Conservation (phyloP, 768 basidiomycete species). For the Mycena chlorophos region DNA sequence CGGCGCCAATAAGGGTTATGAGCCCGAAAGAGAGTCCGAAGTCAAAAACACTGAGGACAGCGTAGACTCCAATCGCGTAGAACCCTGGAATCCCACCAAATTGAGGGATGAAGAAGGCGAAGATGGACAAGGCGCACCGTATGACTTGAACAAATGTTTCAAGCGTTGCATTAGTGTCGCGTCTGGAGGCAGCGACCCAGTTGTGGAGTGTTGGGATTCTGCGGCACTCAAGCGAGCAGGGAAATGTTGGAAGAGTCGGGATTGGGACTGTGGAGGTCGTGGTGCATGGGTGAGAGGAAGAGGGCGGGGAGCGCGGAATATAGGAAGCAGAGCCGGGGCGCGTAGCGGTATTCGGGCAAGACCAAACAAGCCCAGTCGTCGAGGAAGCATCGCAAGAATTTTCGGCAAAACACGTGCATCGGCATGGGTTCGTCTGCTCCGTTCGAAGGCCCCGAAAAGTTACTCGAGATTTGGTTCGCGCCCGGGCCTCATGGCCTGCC, state of each 20-base stretch:
- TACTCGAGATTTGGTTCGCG: slow-evolving; percentile 97
- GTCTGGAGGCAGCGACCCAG: slow-evolving; percentile 43
- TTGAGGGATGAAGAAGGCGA: too few relatives aligned
- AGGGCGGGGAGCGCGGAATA: slow-evolving; percentile 14
- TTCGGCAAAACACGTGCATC: too few relatives aligned
- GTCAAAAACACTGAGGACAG: slow-evolving; percentile 71
- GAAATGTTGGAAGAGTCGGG: slow-evolving; percentile 53
- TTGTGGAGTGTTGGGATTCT: slow-evolving; percentile 28
- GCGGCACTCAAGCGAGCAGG: slow-evolving; percentile 42
- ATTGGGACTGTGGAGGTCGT: slow-evolving; percentile 38
- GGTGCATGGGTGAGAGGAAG: slow-evolving; percentile 28
- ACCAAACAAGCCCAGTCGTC: slow-evolving; percentile 17
- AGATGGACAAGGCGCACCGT: too few relatives aligned
- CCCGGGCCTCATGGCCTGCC: slow-evolving; percentile 68
- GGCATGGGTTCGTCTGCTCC: slow-evolving; percentile 41
- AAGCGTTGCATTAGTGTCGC: slow-evolving; percentile 67
- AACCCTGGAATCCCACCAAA: too few relatives aligned
- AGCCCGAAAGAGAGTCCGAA: slow-evolving; percentile 82
- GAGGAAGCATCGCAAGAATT: slow-evolving; percentile 10
- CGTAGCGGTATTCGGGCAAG: slow-evolving; percentile 32
- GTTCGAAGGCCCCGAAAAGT: slow-evolving; percentile 93
- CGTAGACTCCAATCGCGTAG: slow-evolving; percentile 93
- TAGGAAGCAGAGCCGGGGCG: slow-evolving; percentile 30
- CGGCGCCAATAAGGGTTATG: slow-evolving; percentile 86
- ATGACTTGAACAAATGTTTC: slow-evolving; percentile 82